Conservation (phyloP, 805 yeast genomes). For the Wickerhamomyces chaumierensis region DNA sequence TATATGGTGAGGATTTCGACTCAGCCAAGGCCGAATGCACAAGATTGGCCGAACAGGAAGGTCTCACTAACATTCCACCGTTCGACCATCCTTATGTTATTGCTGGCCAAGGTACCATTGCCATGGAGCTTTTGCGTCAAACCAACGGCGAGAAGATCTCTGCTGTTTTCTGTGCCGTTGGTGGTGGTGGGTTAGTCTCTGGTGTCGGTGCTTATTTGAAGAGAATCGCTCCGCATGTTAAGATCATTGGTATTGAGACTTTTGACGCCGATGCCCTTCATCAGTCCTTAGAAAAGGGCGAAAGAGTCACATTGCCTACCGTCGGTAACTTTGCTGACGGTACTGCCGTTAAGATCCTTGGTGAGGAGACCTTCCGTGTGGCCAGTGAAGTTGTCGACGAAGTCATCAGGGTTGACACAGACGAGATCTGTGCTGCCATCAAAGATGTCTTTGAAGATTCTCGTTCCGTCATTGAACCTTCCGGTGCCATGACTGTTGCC, state of each 20-base stretch:
- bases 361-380: conserved; percentile 84
- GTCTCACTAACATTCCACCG: conserved; percentile 89
- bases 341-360: conserved; percentile 85
- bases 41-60: conserved; percentile 55
- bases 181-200: conserved; percentile 94
- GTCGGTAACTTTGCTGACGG: conserved; percentile 99
- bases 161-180: conserved; percentile 88
- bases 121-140: conserved; percentile 86
- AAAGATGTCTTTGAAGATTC: conserved; percentile 96
- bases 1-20: conserved; percentile 90
- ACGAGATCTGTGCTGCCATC: conserved; percentile 93
- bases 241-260: conserved; percentile 92
- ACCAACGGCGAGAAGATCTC: conserved; percentile 61
- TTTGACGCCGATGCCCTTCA: conserved; percentile 89
- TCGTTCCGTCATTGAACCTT: conserved; percentile 87
- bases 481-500: conserved; percentile 95
- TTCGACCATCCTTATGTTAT: conserved; percentile 96
- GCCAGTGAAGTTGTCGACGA: conserved; percentile 79
- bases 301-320: conserved; percentile 44
- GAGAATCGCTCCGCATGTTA: conserved; percentile 95
- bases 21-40: conserved; percentile 88
- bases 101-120: conserved; percentile 98
- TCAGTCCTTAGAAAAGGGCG: conserved; percentile 48
- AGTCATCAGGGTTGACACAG: conserved; percentile 74
- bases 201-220: conserved; percentile 87